Evolutionary conservation across 2,329 filamentous ascomycete species (phyloP).

Genomic region (Cryphonectria naterciae): DNA sequence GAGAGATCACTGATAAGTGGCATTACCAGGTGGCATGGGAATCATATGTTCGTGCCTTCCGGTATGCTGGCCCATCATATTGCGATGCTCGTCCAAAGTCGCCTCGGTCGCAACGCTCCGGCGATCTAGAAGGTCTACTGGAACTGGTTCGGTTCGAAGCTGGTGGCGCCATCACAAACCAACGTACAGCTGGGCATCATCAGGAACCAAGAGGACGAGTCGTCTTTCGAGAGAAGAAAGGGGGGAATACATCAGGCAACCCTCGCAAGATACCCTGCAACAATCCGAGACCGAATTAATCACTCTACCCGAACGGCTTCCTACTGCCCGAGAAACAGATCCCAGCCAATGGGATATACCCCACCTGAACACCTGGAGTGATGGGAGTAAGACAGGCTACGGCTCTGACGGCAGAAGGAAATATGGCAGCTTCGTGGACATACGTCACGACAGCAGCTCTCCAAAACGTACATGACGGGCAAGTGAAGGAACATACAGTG

Average conservation of each 20-base stretch:
- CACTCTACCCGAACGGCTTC: neutral
- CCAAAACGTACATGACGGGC: neutral
- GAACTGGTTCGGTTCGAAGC: conserved; percentile 5
- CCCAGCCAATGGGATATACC: neutral
- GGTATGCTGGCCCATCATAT: conserved; percentile 18
- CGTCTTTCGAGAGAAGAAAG: conserved; percentile 2
- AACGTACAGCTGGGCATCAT: neutral
- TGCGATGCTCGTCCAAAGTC: neutral
- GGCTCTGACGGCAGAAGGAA: neutral
- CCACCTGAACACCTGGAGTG: neutral
- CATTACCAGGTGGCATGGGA: conserved; percentile 1
- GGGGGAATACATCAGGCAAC: neutral
- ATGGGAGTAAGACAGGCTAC: neutral
- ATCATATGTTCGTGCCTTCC: conserved; percentile 21
- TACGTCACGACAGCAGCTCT: neutral
- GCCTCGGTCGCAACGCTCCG: neutral
- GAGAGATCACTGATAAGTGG: neutral
- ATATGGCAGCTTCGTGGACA: neutral
- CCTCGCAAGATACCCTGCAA: neutral
- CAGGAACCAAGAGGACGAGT: neutral
- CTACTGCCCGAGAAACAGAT: neutral
- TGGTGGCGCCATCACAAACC: conserved; percentile 14
- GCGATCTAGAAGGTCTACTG: neutral
- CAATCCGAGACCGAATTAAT: neutral
- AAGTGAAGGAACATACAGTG: neutral